phyloP scores from a whole-genome alignment of 306 rosid genomes.

The Prinsepia uniflora region DNA sequence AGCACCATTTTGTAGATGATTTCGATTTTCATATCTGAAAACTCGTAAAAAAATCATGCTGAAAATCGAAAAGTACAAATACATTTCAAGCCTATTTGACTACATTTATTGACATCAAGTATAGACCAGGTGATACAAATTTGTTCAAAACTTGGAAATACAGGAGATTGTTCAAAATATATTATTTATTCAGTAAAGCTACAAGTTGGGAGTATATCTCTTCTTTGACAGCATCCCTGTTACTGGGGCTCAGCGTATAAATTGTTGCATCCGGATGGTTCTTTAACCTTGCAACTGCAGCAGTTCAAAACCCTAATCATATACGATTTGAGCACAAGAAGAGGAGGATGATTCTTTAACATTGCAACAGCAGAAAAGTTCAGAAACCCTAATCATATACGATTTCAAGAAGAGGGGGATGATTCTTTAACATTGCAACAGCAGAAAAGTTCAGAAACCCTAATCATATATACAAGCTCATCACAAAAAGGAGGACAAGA shows the following conservation, averaged over 20 bases:
- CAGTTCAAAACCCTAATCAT: constrained; percentile 20
- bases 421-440: constrained; percentile 78
- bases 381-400: constrained; percentile 19
- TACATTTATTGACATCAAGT: neutral
- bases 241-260: constrained; percentile 50
- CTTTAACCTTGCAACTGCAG: constrained; percentile 73
- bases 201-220: constrained; percentile 46
- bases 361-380: too few relatives aligned
- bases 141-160: neutral
- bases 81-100: neutral
- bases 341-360: constrained; percentile 40
- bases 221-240: constrained; percentile 59
- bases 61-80: neutral
- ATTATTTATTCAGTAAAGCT: constrained; percentile 38
- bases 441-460: constrained; percentile 29
- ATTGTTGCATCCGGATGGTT: constrained; percentile 60
- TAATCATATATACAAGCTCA: constrained; percentile 1
- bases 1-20: neutral
- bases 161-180: constrained; percentile 17
- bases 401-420: constrained; percentile 21
- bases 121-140: neutral
- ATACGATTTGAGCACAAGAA: constrained; percentile 2
- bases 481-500: neutral
- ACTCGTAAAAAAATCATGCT: neutral
- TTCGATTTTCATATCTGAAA: neutral